A percentile compares a stretch with the other conserved stretches of the same genome.
Evolutionary conservation across 78 protist genomes (phyloP).

Genomic region (slime mould (Dictyostelium discoideum)): dicty_2.7 NC_007090.3:2581001-2581500

Average conservation of each 20-base stretch:
- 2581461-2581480: background rate
- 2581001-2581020: constrained; percentile 91
- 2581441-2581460: background rate
- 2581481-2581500: constrained; percentile 11
- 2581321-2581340: constrained; percentile 42
- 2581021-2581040: constrained; percentile 85
- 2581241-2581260: constrained; percentile 97
- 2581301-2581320: constrained; percentile 59
- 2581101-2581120: constrained; percentile 74
- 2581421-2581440: background rate
- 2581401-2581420: background rate
- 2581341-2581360: constrained; percentile 27
- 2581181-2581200: constrained; percentile 86
- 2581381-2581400: constrained; percentile 63
- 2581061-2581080: constrained; percentile 85
- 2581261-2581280: constrained; percentile 92
- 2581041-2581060: constrained; percentile 86
- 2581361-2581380: constrained; percentile 45
- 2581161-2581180: constrained; percentile 60
- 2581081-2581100: constrained; percentile 66
- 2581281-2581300: constrained; percentile 75
- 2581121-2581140: constrained; percentile 70
- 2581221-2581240: constrained; percentile 96
- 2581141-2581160: constrained; percentile 70
- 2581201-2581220: constrained; percentile 94